Conservation (phyloP, 169 alveolate genomes). For the Neospora caninum region DNA sequence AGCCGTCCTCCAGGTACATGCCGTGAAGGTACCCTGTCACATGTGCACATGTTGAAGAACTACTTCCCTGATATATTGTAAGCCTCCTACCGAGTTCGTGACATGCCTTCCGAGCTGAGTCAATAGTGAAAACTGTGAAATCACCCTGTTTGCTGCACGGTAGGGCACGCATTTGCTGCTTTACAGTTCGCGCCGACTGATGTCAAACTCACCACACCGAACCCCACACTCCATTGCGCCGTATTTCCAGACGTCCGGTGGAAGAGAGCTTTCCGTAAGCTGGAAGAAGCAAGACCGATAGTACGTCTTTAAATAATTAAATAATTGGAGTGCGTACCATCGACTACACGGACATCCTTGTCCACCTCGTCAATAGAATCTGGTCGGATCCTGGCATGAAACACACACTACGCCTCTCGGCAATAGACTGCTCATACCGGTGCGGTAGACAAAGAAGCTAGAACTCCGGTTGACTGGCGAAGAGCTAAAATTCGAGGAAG, state of each 20-base stretch:
- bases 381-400: not conserved
- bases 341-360: conserved; percentile 88
- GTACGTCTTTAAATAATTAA: not conserved
- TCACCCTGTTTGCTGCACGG: conserved; percentile 76
- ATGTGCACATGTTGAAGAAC: not conserved
- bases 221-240: conserved; percentile 71
- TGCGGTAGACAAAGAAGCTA: conserved; percentile 52
- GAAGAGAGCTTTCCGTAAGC: conserved; percentile 81
- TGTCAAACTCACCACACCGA: conserved; percentile 54
- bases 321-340: conserved; percentile 73
- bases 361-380: conserved; percentile 87
- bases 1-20: conserved; percentile 77
- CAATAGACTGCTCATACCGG: not conserved
- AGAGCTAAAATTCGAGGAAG: not conserved
- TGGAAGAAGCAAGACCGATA: not conserved
- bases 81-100: conserved; percentile 76
- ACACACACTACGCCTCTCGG: too few species aligned
- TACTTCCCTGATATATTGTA: not conserved
- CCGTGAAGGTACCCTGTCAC: conserved; percentile 83
- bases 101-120: conserved; percentile 86
- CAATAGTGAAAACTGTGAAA: conserved; percentile 76
- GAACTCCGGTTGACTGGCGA: not conserved
- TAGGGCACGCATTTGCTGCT: not conserved
- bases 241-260: conserved; percentile 84
- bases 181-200: not conserved